phyloP scores from a whole-genome alignment of 2,329 filamentous ascomycete species.

The Diaporthe eres region DNA sequence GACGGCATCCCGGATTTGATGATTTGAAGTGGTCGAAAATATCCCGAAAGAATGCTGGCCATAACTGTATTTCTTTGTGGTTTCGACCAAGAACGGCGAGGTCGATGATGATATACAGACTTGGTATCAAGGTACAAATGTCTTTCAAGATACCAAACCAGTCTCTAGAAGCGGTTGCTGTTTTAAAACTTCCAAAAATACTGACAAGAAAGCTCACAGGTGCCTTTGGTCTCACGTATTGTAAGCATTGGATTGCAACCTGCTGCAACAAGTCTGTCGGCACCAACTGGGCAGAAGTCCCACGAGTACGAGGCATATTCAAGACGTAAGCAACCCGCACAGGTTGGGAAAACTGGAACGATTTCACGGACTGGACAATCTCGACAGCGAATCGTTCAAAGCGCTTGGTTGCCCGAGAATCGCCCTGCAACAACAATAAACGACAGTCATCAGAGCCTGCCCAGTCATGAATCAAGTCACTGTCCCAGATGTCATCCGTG shows the following conservation, averaged over 20 bases:
- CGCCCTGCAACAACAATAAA: background rate
- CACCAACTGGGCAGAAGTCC: background rate
- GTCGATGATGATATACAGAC: background rate
- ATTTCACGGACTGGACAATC: background rate
- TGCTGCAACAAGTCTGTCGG: background rate
- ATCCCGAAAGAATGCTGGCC: background rate
- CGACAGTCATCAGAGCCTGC: background rate
- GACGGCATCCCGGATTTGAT: background rate
- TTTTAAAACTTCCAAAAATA: background rate
- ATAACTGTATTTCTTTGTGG: background rate
- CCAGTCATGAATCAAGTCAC: background rate
- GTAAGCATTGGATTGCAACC: background rate
- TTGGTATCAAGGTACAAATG: background rate
- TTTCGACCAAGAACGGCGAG: background rate
- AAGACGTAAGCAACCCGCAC: background rate
- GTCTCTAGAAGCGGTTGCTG: background rate
- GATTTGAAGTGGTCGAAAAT: fast-evolving
- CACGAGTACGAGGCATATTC: background rate
- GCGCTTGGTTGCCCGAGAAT: background rate
- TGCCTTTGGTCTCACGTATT: background rate
- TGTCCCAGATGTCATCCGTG: background rate
- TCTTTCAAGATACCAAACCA: constrained; percentile 4
- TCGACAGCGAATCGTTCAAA: background rate
- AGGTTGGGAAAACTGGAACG: background rate
- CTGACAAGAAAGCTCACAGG: background rate